These are phyloP conservation scores for Leccinum longicurvipes DNA, from an alignment of 768 basidiomycete genomes.

Conservation along the genomic window DNA sequence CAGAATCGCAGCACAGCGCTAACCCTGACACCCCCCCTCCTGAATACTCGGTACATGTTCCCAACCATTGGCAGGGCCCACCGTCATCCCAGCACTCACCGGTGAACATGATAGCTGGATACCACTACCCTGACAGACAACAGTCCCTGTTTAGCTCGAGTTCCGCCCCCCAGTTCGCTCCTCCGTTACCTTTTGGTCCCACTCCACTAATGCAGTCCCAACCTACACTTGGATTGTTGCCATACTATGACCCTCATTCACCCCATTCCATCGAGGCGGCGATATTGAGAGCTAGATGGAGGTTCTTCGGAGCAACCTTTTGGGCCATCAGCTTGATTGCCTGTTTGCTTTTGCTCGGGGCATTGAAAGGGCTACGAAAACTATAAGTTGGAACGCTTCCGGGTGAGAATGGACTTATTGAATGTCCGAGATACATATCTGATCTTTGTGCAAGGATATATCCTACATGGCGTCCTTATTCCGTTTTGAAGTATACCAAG, in stretches of 20 bases:
- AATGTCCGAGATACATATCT: neutral
- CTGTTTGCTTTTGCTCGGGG: conserved; percentile 28
- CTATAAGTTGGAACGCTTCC: neutral
- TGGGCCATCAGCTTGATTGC: conserved; percentile 37
- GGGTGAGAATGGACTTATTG: neutral
- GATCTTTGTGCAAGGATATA: neutral
- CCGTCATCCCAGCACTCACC: conserved; percentile 19
- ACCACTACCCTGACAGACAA: conserved; percentile 9
- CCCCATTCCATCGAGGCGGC: conserved; percentile 38
- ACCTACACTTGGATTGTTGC: conserved; percentile 32
- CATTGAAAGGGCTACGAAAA: conserved; percentile 14
- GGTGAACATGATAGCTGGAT: conserved; percentile 9
- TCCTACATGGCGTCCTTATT: neutral
- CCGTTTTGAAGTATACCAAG: neutral
- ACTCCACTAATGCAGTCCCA: conserved; percentile 39
- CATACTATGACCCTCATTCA: conserved; percentile 45
- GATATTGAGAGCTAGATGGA: conserved; percentile 37
- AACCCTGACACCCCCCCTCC: conserved; percentile 32
- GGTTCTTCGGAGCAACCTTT: conserved; percentile 40
- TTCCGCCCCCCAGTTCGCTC: conserved; percentile 12
- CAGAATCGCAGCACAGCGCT: conserved; percentile 15
- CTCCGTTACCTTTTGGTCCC: conserved; percentile 33
- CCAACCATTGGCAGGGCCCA: conserved; percentile 9
- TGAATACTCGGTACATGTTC: conserved; percentile 23
- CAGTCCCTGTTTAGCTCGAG: conserved; percentile 18